phyloP scores from a whole-genome alignment of 1,139 yeast species.

The Candida pseudocylindracea region DNA sequence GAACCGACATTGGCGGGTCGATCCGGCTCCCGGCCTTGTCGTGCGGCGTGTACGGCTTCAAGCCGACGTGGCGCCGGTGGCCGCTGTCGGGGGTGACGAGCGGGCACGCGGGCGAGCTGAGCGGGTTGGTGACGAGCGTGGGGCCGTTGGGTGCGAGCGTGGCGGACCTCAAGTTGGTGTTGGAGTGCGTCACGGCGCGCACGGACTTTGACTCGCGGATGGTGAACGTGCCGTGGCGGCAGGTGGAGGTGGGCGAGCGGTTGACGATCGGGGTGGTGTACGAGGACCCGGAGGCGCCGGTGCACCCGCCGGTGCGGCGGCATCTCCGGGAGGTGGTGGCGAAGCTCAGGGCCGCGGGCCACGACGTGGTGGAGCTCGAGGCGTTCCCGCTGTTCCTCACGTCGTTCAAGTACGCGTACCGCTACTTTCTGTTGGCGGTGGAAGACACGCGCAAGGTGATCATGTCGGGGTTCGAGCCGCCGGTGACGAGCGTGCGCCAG shows the following conservation, averaged over 20 bases:
- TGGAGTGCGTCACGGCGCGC: constrained; percentile 10
- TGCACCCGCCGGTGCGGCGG: constrained; percentile 14
- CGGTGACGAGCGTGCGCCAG: not conserved
- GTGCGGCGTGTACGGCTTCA: constrained; percentile 22
- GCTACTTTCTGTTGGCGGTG: constrained; percentile 4
- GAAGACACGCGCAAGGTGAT: constrained; percentile 1
- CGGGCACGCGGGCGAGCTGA: constrained; percentile 30
- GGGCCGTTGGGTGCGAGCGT: constrained; percentile 12
- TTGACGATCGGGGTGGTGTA: constrained; percentile 10
- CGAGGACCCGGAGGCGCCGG: constrained; percentile 11
- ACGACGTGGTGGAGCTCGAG: constrained; percentile 22
- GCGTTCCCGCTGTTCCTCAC: constrained; percentile 1
- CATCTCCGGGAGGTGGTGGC: constrained; percentile 8
- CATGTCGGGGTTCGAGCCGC: not conserved
- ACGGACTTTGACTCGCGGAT: constrained; percentile 12
- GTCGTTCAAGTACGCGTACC: constrained; percentile 2
- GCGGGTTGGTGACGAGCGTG: constrained; percentile 11
- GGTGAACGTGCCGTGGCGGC: constrained; percentile 12
- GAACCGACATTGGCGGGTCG: constrained; percentile 32
- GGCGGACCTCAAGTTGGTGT: constrained; percentile 10
- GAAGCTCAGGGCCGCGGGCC: constrained; percentile 21
- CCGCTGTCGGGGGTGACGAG: constrained; percentile 28
- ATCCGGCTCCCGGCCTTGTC: constrained; percentile 24
- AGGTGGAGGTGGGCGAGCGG: constrained; percentile 6
- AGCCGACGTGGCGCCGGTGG: constrained; percentile 24